phyloP scores from a whole-genome alignment of 306 rosid species.

The Dryas alaskensis region DNA sequence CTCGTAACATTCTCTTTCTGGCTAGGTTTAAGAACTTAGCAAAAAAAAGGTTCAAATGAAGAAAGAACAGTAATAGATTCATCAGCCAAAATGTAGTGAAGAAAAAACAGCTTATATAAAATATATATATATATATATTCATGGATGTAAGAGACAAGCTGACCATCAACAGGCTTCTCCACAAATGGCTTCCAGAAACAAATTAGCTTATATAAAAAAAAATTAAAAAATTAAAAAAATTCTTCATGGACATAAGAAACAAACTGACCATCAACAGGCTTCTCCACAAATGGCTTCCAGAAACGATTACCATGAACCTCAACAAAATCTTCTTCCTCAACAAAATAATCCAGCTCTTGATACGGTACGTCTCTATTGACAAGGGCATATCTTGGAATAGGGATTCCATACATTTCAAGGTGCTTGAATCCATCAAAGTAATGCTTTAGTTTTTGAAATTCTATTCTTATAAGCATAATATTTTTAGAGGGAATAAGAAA shows the following conservation, averaged over 20 bases:
- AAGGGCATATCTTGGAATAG: slow-evolving; percentile 95
- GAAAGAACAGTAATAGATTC: background rate
- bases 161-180: slow-evolving; percentile 96
- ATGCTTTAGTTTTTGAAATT: slow-evolving; percentile 26
- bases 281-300: slow-evolving; percentile 98
- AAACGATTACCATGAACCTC: slow-evolving; percentile 85
- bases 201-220: slow-evolving; percentile 25
- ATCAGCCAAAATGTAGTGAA: background rate
- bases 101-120: slow-evolving; percentile 12
- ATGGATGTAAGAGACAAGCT: slow-evolving; percentile 35
- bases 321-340: slow-evolving; percentile 96
- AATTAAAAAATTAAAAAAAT: background rate
- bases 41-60: background rate
- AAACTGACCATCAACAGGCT: slow-evolving; percentile 91
- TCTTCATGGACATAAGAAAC: slow-evolving; percentile 19
- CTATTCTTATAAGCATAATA: slow-evolving; percentile 18
- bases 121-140: slow-evolving; percentile 7
- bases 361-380: slow-evolving; percentile 76
- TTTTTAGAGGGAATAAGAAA: slow-evolving; percentile 24
- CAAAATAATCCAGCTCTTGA: slow-evolving; percentile 77
- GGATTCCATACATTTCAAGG: slow-evolving; percentile 77
- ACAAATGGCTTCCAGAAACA: slow-evolving; percentile 97
- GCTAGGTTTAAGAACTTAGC: slow-evolving; percentile 5
- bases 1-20: background rate
- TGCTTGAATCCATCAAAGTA: slow-evolving; percentile 53